Base-by-base conservation (phyloP, 1,139 yeast species). In the Taphrina sp. region DNA sequence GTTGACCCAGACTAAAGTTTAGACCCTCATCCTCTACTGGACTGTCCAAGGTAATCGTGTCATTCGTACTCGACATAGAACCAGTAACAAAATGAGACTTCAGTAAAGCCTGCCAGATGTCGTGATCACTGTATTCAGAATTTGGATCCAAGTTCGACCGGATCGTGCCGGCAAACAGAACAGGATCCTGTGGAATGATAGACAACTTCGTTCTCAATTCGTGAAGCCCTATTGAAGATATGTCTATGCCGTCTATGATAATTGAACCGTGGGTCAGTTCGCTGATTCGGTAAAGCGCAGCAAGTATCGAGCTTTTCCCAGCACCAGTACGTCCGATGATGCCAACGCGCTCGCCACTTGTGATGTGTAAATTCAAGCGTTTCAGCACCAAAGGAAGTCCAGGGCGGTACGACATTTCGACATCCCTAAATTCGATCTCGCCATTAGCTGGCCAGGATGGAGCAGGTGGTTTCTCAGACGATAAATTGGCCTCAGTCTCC, bases 281-380 rank as follows among this genome's bases (percentile, higher is more conserved):
- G 10, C 76, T 70, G 39, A 84, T 69, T 56, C 92, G 74, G 67
- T 78, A 84, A 56, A 84, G 69, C 0, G 86, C 84, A 24, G 78
- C 74, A 76, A 82, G 80, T 41, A 84, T 80, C 1, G 87, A 79
- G 19, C 84, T 78, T 67, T 84, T 84, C 43, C 90, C 90, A 7
- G 90, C 89, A 58, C 92, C 92, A 1, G 90, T 84, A 64, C 90
- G 77, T 22, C 92, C 92, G 70, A 87, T 82, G 58, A 84, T 81
- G 45, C 90, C 90, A 59, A 83, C 74, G 65, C 82, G 83, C 66
- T 82, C 81, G 14, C 79, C 76, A 1, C 81, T 76, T 12, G 72
- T 68, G 26, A 84, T 64, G 3, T 63, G 56, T 28, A 83, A 65
- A 28, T 63, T 69, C 49, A 88, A 67, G 57, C 78, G 69, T 60